Percentiles rank a stretch among this genome's conserved stretches.
phyloP scores from a whole-genome alignment of 2,329 filamentous ascomycete genomes.

The Aspergillus ustus region DNA sequence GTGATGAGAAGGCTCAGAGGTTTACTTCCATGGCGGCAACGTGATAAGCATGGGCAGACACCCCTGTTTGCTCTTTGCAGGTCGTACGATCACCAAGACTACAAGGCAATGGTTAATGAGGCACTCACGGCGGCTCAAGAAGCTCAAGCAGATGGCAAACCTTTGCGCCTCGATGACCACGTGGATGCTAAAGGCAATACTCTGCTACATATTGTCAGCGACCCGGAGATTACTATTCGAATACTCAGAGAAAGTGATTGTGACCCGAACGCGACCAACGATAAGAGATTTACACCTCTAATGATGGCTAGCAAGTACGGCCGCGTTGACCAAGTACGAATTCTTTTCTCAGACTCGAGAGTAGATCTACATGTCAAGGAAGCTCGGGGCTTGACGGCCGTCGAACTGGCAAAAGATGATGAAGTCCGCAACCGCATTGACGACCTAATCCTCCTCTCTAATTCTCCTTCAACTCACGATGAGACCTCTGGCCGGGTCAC shows the following conservation, averaged over 20 bases:
- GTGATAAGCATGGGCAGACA: constrained; percentile 97
- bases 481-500: constrained; percentile 81
- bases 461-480: constrained; percentile 55
- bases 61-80: constrained; percentile 92
- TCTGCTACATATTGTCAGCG: constrained; percentile 91
- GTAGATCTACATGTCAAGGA: constrained; percentile 87
- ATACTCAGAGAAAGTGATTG: constrained; percentile 86
- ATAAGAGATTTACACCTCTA: constrained; percentile 90
- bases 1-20: constrained; percentile 78
- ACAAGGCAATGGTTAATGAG: constrained; percentile 82
- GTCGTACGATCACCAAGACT: constrained; percentile 91
- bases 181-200: constrained; percentile 93
- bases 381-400: constrained; percentile 84
- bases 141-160: constrained; percentile 75
- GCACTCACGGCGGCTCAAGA: constrained; percentile 75
- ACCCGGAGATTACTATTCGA: constrained; percentile 73
- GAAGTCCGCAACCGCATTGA: constrained; percentile 96
- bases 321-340: constrained; percentile 87
- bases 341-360: constrained; percentile 82
- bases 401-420: constrained; percentile 96
- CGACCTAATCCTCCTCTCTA: constrained; percentile 83
- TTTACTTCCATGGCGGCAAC: constrained; percentile 83
- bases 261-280: constrained; percentile 95
- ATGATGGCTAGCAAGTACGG: constrained; percentile 99
- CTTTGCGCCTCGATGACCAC: constrained; percentile 90